Percentiles rank a stretch among this genome's conserved stretches.
These are phyloP conservation scores for Pseudocercospora cruenta DNA, from an alignment of 2,329 filamentous ascomycete genomes.

Conservation along the genomic window DNA sequence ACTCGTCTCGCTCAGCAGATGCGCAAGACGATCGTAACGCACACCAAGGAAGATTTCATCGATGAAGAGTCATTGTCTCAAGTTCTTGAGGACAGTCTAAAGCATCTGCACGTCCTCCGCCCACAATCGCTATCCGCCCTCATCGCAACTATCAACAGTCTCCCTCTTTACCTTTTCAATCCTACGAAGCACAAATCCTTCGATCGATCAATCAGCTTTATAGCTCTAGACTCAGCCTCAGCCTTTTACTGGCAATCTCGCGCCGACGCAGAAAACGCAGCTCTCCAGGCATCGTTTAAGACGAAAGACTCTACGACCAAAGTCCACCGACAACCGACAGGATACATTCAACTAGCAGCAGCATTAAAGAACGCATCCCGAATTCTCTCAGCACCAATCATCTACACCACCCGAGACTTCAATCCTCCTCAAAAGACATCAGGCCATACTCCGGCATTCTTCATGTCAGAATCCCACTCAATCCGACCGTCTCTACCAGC, in stretches of 20 bases:
- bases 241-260: conserved; percentile 60
- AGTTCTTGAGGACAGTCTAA: conserved; percentile 47
- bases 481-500: conserved; percentile 35
- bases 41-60: conserved; percentile 9
- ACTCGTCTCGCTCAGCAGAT: conserved; percentile 50
- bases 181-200: conserved; percentile 49
- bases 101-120: conserved; percentile 63
- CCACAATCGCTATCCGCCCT: conserved; percentile 57
- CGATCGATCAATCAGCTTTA: conserved; percentile 50
- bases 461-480: conserved; percentile 17
- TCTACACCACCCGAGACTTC: conserved; percentile 32
- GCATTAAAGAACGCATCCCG: conserved; percentile 24
- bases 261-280: conserved; percentile 43
- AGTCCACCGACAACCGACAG: conserved; percentile 8
- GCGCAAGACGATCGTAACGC: conserved; percentile 9
- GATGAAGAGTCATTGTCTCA: conserved; percentile 8
- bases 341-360: conserved; percentile 28
- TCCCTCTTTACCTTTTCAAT: conserved; percentile 57
- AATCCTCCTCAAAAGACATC: conserved; percentile 15
- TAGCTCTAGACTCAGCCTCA: conserved; percentile 60
- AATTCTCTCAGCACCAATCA: conserved; percentile 31
- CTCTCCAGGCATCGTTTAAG: conserved; percentile 19
- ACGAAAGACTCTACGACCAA: not conserved
- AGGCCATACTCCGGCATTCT: conserved; percentile 3
- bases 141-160: conserved; percentile 51